Base-by-base conservation (phyloP, 2,329 filamentous ascomycete genomes). In the Rugonectria rugulosa region DNA sequence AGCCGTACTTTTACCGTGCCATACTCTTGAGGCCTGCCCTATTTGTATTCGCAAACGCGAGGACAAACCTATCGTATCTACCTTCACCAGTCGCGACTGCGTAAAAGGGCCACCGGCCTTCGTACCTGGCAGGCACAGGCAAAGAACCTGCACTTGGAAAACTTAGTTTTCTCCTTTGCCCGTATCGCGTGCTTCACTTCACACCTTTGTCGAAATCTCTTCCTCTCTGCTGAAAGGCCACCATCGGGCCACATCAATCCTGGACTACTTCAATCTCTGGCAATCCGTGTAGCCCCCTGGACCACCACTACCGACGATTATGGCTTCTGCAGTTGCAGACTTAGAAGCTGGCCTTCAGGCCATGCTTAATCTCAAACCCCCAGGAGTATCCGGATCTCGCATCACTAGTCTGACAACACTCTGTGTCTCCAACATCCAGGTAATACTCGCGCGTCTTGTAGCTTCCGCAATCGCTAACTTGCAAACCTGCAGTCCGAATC, bases 341-440 rank as follows among this genome's bases (percentile, higher is more conserved):
- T 81, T 99, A 78, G 94, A 96, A 78, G 83, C 87, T 70, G 89
- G 90, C 76, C 86, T 99, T 72, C 91, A 95, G 80, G 93, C 90
- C 71, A 93, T 99, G 88, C 89, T 94, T 70, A 83, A 84, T 65
- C 82, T 97, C 71, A 98, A 97, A 78, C 89, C 95, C 38, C 95
- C 95, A 48, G 95, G 95, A 72, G 92, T 97, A 56, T 96, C 93
- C 60, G 93, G 92, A 67, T 92, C 91, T 65, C 94, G 95, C 77
- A 97, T 99, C 75, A 86, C 85, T 68, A 87, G 87, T 72, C 87
- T 99, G 76, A 98, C 94, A 17, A 81, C 86, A 24, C 87, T 98
- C 37, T 97, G 94, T 79, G 89, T 92, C 59, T 87, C 86, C 70
- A 96, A 96, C 73, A 88, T 96, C 68, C 89, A 96, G 89, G 92